phyloP scores from a whole-genome alignment of 2,329 filamentous ascomycete genomes.

The Ambrosiella cleistominuta region DNA sequence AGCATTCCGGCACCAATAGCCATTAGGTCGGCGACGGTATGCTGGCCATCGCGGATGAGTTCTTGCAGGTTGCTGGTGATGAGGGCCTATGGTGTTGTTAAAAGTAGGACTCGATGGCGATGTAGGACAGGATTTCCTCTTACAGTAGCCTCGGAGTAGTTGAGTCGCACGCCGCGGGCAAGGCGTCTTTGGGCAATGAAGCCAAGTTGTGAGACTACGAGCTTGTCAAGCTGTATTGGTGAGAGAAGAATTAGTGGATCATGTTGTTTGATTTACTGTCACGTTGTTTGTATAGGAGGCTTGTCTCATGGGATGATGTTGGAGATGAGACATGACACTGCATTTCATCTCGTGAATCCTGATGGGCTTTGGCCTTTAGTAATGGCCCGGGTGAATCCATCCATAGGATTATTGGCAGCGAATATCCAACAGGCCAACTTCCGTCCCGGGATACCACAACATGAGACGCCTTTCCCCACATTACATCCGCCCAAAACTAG shows the following conservation, averaged over 20 bases:
- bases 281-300: no score
- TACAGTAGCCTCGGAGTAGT: slow-evolving; percentile 77
- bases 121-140: slow-evolving; percentile 12
- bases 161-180: slow-evolving; percentile 72
- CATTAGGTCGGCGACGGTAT: slow-evolving; percentile 89
- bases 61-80: slow-evolving; percentile 86
- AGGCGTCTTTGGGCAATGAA: slow-evolving; percentile 73
- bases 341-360: no score
- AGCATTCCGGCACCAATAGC: slow-evolving; percentile 78
- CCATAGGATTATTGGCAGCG: no score
- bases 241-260: background rate
- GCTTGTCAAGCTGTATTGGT: slow-evolving; percentile 66
- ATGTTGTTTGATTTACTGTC: no score
- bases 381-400: no score
- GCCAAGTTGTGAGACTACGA: slow-evolving; percentile 77
- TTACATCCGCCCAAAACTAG: background rate
- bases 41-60: slow-evolving; percentile 89
- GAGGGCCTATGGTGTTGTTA: slow-evolving; percentile 37
- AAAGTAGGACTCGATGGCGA: no score
- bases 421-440: no score
- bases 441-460: no score
- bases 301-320: no score
- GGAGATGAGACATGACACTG: no score
- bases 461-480: no score
- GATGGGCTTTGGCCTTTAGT: no score